phyloP scores from a whole-genome alignment of 23 red algal species.

The Gracilaria vermiculophylla region DNA sequence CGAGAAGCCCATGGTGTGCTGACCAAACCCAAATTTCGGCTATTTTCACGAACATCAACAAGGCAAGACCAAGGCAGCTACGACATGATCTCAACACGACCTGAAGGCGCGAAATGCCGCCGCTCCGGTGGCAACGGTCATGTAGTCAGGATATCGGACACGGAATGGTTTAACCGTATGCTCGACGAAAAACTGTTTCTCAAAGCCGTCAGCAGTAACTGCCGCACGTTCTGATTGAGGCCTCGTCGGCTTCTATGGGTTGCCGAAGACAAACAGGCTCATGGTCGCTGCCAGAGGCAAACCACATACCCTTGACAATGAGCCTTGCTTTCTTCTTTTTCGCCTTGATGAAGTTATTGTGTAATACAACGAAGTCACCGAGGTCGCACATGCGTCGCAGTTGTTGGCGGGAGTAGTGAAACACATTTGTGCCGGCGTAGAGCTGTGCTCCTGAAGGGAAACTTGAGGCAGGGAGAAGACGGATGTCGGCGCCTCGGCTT shows the following conservation, averaged over 20 bases:
- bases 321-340: constrained; percentile 50
- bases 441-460: constrained; percentile 42
- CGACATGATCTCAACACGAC: too few relatives aligned
- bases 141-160: too few relatives aligned
- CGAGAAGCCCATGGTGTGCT: too few relatives aligned
- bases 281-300: background rate
- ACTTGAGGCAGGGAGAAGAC: constrained; percentile 9
- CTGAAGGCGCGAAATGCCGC: too few relatives aligned
- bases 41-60: too few relatives aligned
- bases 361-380: constrained; percentile 22
- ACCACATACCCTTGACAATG: constrained; percentile 47
- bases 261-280: constrained; percentile 5
- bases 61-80: too few relatives aligned
- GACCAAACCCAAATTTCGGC: too few relatives aligned
- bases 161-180: too few relatives aligned
- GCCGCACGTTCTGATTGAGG: constrained; percentile 17
- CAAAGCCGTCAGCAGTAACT: constrained; percentile 13
- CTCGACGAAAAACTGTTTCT: background rate
- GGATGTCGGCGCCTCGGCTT: constrained; percentile 40
- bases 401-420: constrained; percentile 3
- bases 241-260: background rate
- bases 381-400: constrained; percentile 2
- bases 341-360: constrained; percentile 46
- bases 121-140: too few relatives aligned
- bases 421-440: background rate